Conservation (phyloP, 768 basidiomycete species). For the Boletus pseudo-olivaceus region DNA sequence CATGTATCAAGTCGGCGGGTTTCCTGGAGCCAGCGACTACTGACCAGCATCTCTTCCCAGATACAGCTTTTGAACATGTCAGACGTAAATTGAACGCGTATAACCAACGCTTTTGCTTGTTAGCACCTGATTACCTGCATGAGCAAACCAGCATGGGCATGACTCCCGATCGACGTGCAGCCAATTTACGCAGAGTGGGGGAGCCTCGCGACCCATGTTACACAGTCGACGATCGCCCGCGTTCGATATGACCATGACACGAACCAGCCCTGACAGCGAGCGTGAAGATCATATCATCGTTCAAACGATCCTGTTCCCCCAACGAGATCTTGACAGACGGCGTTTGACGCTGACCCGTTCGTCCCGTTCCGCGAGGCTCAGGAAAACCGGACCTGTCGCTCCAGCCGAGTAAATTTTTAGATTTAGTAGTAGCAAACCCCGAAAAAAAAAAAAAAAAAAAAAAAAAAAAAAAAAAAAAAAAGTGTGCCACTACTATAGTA, state of each 20-base stretch:
- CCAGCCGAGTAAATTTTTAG: constrained; percentile 3
- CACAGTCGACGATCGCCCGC: constrained; percentile 7
- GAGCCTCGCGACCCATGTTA: constrained; percentile 2
- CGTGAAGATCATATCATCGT: background rate
- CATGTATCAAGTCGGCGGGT: constrained; percentile 16
- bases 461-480: too few relatives aligned
- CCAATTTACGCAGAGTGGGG: constrained; percentile 5
- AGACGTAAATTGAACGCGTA: constrained; percentile 22
- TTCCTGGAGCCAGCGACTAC: background rate
- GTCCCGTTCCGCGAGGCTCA: constrained; percentile 4
- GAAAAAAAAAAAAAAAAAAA: too few relatives aligned
- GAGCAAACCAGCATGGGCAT: background rate
- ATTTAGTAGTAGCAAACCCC: too few relatives aligned
- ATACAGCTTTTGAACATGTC: constrained; percentile 8
- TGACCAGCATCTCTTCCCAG: background rate
- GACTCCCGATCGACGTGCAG: constrained; percentile 6
- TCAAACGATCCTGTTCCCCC: background rate
- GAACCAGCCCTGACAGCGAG: background rate
- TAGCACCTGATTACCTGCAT: background rate
- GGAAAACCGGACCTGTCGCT: background rate
- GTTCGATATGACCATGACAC: background rate
- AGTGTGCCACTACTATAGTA: background rate
- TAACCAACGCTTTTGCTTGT: constrained; percentile 4
- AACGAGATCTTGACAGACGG: background rate
- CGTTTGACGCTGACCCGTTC: too few relatives aligned